These are phyloP conservation scores for Trichosporon sp. DNA, from an alignment of 1,284 basidiomycete genomes.

Conservation along the genomic window DNA sequence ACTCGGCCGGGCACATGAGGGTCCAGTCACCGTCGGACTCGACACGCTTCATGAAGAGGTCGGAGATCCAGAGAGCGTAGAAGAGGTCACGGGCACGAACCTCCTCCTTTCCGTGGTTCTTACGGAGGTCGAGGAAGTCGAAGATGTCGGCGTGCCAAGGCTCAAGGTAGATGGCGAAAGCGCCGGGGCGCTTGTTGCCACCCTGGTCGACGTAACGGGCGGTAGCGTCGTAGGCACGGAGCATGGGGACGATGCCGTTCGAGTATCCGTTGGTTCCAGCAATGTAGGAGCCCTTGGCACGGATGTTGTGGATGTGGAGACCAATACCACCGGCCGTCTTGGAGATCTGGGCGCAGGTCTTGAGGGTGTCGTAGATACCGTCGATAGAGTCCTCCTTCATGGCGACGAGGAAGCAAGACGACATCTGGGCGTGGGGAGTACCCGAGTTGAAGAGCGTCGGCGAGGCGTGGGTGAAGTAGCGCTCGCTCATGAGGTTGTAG, in stretches of 20 bases:
- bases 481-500: conserved; percentile 91
- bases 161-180: conserved; percentile 95
- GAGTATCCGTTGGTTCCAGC: conserved; percentile 88
- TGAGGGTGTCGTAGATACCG: conserved; percentile 98
- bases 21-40: conserved; percentile 87
- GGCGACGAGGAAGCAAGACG: conserved; percentile 94
- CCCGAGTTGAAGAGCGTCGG: conserved; percentile 99
- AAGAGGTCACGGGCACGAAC: conserved; percentile 94
- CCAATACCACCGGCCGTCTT: conserved; percentile 99
- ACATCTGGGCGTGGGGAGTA: conserved; percentile 89
- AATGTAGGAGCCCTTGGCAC: conserved; percentile 76
- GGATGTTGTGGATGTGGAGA: conserved; percentile 92
- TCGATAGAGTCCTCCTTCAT: conserved; percentile 99
- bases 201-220: conserved; percentile 99
- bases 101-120: conserved; percentile 99
- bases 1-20: conserved; percentile 96
- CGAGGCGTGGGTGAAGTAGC: conserved; percentile 96
- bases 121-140: conserved; percentile 95
- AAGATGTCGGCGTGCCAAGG: conserved; percentile 98
- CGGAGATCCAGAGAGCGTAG: conserved; percentile 97
- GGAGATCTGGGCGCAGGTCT: conserved; percentile 98
- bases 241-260: conserved; percentile 99
- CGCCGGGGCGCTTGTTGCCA: conserved; percentile 98
- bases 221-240: conserved; percentile 96
- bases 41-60: conserved; percentile 97